Percentiles rank a stretch among this genome's conserved stretches.
These are phyloP conservation scores for Lyophyllum shimeji DNA, from an alignment of 768 basidiomycete species.

Conservation along the genomic window DNA sequence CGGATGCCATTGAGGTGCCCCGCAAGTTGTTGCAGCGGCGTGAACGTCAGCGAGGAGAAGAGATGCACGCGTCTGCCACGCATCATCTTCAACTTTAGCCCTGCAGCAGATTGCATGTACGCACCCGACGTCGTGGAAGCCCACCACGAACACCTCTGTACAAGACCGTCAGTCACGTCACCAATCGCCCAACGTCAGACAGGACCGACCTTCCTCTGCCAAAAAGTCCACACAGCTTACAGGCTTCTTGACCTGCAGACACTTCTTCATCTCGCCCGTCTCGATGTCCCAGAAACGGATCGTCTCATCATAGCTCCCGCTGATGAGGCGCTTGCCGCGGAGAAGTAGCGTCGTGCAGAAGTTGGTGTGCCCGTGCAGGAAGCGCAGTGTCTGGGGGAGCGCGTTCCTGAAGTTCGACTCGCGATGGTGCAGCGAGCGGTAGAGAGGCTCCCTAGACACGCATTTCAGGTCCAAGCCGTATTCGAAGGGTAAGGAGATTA, in stretches of 20 bases:
- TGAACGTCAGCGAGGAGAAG: conserved; percentile 83
- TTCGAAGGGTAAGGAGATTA: conserved; percentile 5
- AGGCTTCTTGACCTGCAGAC: conserved; percentile 82
- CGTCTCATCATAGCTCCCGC: conserved; percentile 89
- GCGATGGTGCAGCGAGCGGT: conserved; percentile 79
- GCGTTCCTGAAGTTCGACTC: conserved; percentile 82
- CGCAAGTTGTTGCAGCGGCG: conserved; percentile 78
- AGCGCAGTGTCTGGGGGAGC: conserved; percentile 71
- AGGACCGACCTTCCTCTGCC: conserved; percentile 65
- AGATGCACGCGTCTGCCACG: conserved; percentile 77
- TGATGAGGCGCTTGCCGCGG: conserved; percentile 79
- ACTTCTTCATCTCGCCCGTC: conserved; percentile 63
- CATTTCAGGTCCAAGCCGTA: background rate
- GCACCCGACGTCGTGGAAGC: conserved; percentile 90
- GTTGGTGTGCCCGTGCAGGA: conserved; percentile 83
- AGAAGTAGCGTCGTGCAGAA: conserved; percentile 84
- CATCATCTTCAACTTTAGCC: background rate
- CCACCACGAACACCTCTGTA: conserved; percentile 85
- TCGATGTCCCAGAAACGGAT: conserved; percentile 91
- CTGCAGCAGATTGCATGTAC: conserved; percentile 16
- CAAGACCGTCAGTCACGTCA: background rate
- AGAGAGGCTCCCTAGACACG: conserved; percentile 51
- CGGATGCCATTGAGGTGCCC: conserved; percentile 90
- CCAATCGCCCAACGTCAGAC: background rate
- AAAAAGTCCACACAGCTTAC: conserved; percentile 90